Percentiles rank a stretch among this genome's conserved stretches.
phyloP scores from a whole-genome alignment of 257 asterid species.

The Cinchona pubescens region DNA sequence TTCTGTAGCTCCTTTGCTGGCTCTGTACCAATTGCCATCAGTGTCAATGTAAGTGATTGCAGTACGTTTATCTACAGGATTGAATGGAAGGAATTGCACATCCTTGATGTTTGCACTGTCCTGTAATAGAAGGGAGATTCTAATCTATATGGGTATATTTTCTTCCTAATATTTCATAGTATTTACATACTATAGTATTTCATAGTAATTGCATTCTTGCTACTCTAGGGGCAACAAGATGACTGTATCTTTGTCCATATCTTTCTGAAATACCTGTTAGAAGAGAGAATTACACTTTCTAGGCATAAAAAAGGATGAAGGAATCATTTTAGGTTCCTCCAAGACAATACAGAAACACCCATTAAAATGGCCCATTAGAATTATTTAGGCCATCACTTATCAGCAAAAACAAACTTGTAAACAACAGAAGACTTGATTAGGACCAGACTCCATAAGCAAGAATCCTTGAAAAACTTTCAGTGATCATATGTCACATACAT shows the following conservation, averaged over 20 bases:
- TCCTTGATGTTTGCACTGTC: conserved; percentile 26
- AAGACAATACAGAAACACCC: too few species aligned
- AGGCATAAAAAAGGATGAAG: neutral
- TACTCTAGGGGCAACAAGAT: conserved; percentile 32
- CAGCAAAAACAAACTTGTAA: neutral
- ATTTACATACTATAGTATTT: neutral
- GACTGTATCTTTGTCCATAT: conserved; percentile 29
- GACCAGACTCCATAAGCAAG: neutral
- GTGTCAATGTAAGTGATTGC: conserved; percentile 29
- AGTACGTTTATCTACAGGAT: conserved; percentile 35
- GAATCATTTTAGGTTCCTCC: neutral
- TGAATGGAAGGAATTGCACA: conserved; percentile 34
- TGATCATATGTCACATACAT: neutral
- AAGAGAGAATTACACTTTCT: neutral
- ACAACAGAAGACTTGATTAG: neutral
- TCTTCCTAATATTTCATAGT: neutral
- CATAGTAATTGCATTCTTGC: too few species aligned
- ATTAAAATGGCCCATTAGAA: neutral
- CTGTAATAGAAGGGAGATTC: conserved; percentile 7
- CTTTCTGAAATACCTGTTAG: conserved; percentile 23
- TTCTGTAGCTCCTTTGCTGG: conserved; percentile 35
- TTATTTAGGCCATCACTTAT: neutral
- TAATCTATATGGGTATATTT: neutral
- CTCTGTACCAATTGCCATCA: conserved; percentile 29
- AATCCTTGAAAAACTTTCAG: neutral